phyloP scores from a whole-genome alignment of 148 eudicot species.

The Beta vulgaris region DNA sequence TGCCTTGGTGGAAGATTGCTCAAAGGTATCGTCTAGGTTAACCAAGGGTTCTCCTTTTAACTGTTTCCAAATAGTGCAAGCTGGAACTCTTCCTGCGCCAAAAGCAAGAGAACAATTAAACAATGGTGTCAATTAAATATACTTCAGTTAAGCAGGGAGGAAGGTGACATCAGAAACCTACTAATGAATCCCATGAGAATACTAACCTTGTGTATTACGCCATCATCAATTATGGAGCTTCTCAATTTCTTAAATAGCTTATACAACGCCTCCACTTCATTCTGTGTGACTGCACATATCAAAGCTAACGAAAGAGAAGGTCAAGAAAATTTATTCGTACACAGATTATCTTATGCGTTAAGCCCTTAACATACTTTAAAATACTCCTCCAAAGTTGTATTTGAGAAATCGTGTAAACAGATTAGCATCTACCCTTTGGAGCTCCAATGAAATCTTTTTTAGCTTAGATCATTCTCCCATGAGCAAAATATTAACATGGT shows the following conservation, averaged over 20 bases:
- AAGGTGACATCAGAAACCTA: not conserved
- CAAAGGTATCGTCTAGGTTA: too few relatives aligned
- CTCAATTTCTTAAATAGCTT: conserved; percentile 81
- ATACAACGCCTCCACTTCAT: conserved; percentile 82
- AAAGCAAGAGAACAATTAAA: not conserved
- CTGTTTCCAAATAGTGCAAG: conserved; percentile 83
- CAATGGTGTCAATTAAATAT: not conserved
- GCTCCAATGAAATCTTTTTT: too few relatives aligned
- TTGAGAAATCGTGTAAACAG: too few relatives aligned
- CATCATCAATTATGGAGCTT: conserved; percentile 78
- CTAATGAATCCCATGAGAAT: not conserved
- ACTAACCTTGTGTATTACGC: conserved; percentile 88
- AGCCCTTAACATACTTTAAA: too few relatives aligned
- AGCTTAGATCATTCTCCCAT: too few relatives aligned
- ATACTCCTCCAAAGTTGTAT: too few relatives aligned
- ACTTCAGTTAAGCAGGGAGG: not conserved
- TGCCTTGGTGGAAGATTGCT: too few relatives aligned
- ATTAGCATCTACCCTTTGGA: too few relatives aligned
- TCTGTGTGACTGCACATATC: conserved; percentile 65
- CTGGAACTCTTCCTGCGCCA: conserved; percentile 83
- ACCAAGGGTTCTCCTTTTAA: conserved; percentile 68
- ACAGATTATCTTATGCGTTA: too few relatives aligned
- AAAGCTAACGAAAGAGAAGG: too few relatives aligned
- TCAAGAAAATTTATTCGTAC: too few relatives aligned
- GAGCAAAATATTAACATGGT: not conserved